Evolutionary conservation across 495 filamentous ascomycete species (phyloP).

Genomic region (Extremus antarcticus): DNA sequence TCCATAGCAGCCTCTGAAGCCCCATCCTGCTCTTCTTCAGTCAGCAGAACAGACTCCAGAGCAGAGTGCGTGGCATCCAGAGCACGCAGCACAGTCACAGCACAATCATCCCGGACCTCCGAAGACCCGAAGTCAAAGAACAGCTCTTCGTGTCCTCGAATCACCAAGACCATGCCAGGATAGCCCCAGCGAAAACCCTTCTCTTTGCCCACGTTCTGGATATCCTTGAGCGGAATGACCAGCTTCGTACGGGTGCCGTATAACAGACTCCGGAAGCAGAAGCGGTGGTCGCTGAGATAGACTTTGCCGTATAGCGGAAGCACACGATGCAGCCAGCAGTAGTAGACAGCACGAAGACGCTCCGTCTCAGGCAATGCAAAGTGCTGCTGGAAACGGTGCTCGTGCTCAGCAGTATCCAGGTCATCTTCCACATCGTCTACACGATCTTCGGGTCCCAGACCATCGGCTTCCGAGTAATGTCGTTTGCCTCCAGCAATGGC

Average conservation of each 20-base stretch:
- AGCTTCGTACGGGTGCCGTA: conserved; percentile 86
- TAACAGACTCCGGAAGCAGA: conserved; percentile 88
- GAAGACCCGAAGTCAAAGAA: conserved; percentile 84
- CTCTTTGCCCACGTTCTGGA: conserved; percentile 90
- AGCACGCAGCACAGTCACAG: conserved; percentile 63
- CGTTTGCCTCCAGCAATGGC: conserved; percentile 91
- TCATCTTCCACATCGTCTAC: conserved; percentile 56
- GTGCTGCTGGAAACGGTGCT: conserved; percentile 73
- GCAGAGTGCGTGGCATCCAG: conserved; percentile 64
- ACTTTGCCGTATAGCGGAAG: conserved; percentile 94
- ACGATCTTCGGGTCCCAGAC: conserved; percentile 49
- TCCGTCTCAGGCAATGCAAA: conserved; percentile 81
- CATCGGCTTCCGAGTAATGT: conserved; percentile 73
- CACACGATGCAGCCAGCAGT: conserved; percentile 74
- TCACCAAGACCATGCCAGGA: conserved; percentile 80
- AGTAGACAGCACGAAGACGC: conserved; percentile 82
- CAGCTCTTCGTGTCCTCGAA: conserved; percentile 87
- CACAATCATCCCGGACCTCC: conserved; percentile 78
- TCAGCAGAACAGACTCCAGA: conserved; percentile 58
- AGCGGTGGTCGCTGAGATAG: conserved; percentile 79
- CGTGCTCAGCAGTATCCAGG: conserved; percentile 49
- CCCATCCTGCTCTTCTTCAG: conserved; percentile 56
- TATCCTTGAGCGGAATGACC: conserved; percentile 80
- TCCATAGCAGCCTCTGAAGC: conserved; percentile 73
- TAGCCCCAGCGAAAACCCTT: conserved; percentile 91